Percentiles rank a stretch among this genome's conserved stretches.
phyloP scores from a whole-genome alignment of 2,329 filamentous ascomycete species.

The Ophiostoma perfectum region DNA sequence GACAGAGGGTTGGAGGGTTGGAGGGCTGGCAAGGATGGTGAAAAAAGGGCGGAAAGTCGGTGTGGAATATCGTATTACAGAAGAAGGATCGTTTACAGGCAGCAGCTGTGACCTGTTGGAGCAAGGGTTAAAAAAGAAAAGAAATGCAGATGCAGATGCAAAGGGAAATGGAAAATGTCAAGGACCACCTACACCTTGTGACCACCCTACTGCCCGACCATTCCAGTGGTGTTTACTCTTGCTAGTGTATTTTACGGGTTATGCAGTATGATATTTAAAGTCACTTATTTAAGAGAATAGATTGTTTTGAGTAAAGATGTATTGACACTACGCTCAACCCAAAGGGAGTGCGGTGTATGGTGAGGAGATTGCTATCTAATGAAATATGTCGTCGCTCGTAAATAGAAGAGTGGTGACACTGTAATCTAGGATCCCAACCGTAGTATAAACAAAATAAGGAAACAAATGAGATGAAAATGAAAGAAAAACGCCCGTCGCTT shows the following conservation, averaged over 20 bases:
- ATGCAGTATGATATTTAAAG: background rate
- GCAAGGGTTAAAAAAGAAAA: background rate
- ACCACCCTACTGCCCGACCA: background rate
- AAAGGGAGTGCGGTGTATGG: conserved; percentile 20
- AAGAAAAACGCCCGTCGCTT: conserved; percentile 14
- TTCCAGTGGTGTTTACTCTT: background rate
- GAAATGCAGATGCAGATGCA: no score
- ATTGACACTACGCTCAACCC: conserved; percentile 21
- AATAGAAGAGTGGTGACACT: conserved; percentile 24
- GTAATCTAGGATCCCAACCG: conserved; percentile 16
- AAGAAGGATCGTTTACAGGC: background rate
- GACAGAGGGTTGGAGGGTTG: background rate
- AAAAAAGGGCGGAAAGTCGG: conserved; percentile 14
- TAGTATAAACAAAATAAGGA: background rate
- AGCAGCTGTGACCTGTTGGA: background rate
- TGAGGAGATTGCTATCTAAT: conserved; percentile 19
- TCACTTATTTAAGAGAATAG: background rate
- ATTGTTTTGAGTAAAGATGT: background rate
- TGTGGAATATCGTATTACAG: background rate
- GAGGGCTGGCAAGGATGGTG: background rate
- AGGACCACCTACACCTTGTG: no score
- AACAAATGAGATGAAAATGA: background rate
- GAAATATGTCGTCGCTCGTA: background rate
- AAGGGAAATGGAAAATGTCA: no score
- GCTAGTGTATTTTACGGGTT: background rate